Percentiles rank a stretch among this genome's conserved stretches.
Conservation (phyloP, 2,329 filamentous ascomycete species). For the Trichoderma sp. region DNA sequence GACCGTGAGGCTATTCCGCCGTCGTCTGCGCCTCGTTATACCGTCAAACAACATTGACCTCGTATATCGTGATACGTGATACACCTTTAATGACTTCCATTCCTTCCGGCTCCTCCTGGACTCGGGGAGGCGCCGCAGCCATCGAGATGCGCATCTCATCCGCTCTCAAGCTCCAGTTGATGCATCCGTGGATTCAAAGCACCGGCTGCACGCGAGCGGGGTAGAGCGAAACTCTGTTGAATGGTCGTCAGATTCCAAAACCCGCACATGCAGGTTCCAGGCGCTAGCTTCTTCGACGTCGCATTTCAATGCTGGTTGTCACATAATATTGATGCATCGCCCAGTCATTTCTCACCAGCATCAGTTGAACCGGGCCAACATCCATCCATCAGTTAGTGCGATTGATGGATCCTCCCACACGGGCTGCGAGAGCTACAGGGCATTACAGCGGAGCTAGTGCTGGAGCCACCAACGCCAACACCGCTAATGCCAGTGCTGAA, state of each 20-base stretch:
- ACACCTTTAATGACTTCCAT: not conserved
- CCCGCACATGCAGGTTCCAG: constrained; percentile 2
- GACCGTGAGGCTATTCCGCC: too few relatives aligned
- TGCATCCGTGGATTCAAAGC: not conserved
- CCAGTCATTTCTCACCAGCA: not conserved
- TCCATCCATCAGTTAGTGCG: not conserved
- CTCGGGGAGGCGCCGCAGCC: not conserved
- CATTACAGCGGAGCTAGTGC: not conserved
- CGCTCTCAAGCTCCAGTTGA: not conserved
- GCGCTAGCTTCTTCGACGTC: not conserved
- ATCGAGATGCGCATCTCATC: not conserved
- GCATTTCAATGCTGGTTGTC: not conserved
- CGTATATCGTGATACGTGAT: not conserved
- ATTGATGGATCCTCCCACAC: not conserved
- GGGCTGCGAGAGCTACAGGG: not conserved
- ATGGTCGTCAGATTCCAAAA: not conserved
- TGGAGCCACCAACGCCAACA: not conserved
- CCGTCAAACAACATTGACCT: too few relatives aligned
- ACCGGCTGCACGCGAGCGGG: constrained; percentile 1
- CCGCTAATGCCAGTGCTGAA: not conserved
- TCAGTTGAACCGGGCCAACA: not conserved
- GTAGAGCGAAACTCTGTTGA: not conserved
- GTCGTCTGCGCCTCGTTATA: not conserved
- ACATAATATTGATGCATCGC: not conserved
- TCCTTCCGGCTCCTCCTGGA: not conserved